phyloP scores from a whole-genome alignment of 495 filamentous ascomycete species.

The Penicillium bialowiezense region DNA sequence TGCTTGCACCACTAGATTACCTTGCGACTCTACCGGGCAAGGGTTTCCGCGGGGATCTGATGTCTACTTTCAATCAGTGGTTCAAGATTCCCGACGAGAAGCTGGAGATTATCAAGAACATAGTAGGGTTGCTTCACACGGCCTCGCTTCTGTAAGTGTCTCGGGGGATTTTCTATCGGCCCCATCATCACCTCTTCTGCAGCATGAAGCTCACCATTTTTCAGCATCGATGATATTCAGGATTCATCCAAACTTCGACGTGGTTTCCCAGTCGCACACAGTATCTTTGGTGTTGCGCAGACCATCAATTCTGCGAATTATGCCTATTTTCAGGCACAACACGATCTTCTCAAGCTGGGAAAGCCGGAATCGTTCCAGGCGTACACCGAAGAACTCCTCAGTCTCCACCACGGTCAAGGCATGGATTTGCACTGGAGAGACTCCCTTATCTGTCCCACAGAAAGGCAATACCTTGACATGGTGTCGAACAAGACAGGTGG shows the following conservation, averaged over 20 bases:
- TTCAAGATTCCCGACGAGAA: neutral
- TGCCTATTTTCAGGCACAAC: slow-evolving; percentile 76
- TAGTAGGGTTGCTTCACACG: slow-evolving; percentile 2
- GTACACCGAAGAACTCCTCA: slow-evolving; percentile 75
- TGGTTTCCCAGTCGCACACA: slow-evolving; percentile 83
- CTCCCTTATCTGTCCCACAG: slow-evolving; percentile 76
- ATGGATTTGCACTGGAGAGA: slow-evolving; percentile 95
- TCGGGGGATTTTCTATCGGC: too few species aligned
- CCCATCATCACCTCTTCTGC: too few species aligned
- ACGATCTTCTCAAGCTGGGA: slow-evolving; percentile 61
- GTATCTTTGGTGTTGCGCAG: slow-evolving; percentile 83
- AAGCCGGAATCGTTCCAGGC: slow-evolving; percentile 62
- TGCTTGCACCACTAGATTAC: neutral
- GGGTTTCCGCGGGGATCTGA: slow-evolving; percentile 14
- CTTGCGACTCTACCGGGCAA: neutral
- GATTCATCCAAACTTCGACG: slow-evolving; percentile 75
- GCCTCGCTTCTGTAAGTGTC: slow-evolving; percentile 1
- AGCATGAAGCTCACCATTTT: too few species aligned
- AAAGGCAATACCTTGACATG: slow-evolving; percentile 93
- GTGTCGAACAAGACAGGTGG: slow-evolving; percentile 91
- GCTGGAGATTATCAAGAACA: neutral
- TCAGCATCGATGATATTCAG: slow-evolving; percentile 78
- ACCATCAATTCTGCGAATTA: slow-evolving; percentile 95
- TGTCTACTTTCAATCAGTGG: slow-evolving; percentile 7
- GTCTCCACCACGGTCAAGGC: slow-evolving; percentile 85